These are phyloP conservation scores for Cladorrhinum samala DNA, from an alignment of 495 filamentous ascomycete species.

Conservation along the genomic window DNA sequence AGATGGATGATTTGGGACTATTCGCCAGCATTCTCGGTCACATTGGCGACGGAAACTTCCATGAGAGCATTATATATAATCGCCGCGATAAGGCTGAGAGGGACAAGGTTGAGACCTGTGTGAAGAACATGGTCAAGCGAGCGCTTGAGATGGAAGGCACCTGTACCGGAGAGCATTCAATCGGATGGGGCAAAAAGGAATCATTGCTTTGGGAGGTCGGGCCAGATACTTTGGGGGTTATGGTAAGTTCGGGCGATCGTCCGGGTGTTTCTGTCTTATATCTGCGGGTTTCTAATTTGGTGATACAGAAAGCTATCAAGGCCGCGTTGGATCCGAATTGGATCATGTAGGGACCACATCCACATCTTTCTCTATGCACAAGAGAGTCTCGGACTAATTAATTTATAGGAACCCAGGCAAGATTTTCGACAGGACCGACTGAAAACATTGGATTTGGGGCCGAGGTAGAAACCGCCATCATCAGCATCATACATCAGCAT, in stretches of 20 bases:
- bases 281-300: neutral
- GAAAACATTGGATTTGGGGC: neutral
- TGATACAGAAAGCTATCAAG: conserved; percentile 65
- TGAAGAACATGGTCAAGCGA: conserved; percentile 81
- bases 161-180: conserved; percentile 84
- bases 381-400: too few relatives aligned
- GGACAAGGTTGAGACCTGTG: conserved; percentile 67
- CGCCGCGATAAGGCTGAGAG: conserved; percentile 57
- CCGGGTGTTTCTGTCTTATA: neutral
- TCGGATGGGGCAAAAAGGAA: conserved; percentile 84
- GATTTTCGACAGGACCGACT: conserved; percentile 60
- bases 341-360: conserved; percentile 51
- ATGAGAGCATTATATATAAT: conserved; percentile 83
- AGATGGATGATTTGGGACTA: conserved; percentile 75
- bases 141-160: conserved; percentile 92
- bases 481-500: too few relatives aligned
- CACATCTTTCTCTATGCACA: too few relatives aligned
- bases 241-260: conserved; percentile 40
- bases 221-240: conserved; percentile 69
- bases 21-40: conserved; percentile 82
- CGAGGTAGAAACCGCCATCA: too few relatives aligned
- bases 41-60: conserved; percentile 89
- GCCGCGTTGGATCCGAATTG: conserved; percentile 77
- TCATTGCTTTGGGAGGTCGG: conserved; percentile 78
- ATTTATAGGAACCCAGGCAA: conserved; percentile 70